Evolutionary conservation across 768 basidiomycete species (phyloP).

Genomic region (Rhizopogon sp.): DNA sequence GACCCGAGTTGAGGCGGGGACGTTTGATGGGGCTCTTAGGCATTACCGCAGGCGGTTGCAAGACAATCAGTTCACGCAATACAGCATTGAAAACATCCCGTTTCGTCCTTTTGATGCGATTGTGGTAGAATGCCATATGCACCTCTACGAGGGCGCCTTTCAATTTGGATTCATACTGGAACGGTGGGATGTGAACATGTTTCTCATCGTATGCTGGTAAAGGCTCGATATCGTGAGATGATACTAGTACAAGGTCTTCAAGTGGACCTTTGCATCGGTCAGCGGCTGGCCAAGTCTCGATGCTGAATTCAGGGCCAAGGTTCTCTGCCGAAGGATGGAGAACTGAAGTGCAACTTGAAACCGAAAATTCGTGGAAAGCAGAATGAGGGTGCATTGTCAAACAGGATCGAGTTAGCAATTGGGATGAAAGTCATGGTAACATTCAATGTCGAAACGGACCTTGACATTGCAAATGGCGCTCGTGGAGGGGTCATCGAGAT

Average conservation of each 20-base stretch:
- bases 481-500: constrained; percentile 28
- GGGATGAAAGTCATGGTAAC: constrained; percentile 2
- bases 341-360: too few species aligned
- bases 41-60: neutral
- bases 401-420: neutral
- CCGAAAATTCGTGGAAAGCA: too few species aligned
- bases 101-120: neutral
- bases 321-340: neutral
- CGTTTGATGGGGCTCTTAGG: neutral
- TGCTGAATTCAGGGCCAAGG: neutral
- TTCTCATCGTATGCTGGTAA: neutral
- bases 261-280: neutral
- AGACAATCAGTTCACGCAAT: neutral
- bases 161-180: neutral
- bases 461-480: constrained; percentile 35
- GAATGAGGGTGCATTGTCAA: neutral
- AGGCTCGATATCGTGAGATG: neutral
- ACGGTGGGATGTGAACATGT: neutral
- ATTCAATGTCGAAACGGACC: constrained; percentile 33
- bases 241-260: neutral
- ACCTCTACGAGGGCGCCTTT: neutral
- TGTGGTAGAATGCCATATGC: neutral
- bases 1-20: neutral
- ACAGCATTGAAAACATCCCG: neutral
- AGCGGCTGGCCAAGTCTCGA: constrained; percentile 1